Evolutionary conservation across 257 asterid genomes (phyloP), one percentile per base, ranked within the genome.

Genomic region (Scutellaria baicalensis): DNA sequence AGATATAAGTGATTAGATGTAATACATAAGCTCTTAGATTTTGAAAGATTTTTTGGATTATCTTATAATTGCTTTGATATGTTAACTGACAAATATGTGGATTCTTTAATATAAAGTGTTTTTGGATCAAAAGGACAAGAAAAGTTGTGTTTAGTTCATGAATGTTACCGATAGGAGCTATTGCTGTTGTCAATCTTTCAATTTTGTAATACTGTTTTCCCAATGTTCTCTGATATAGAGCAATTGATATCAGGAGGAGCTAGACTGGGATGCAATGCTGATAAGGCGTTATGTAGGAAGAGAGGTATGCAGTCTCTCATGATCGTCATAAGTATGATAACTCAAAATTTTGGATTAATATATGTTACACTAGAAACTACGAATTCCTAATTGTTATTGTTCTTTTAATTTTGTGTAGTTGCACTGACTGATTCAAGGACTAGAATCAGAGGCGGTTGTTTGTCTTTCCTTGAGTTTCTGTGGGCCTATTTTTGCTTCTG

Each of bases 281-380:
- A 86, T 94, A 68, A 82, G 63, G 70, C 87, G 85, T 11, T 94
- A 87, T 55, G 82, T 89, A 9, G 99, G 97, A 57, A 84, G 99
- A 88, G 97, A 93, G 97, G 96, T 89, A 79, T 52, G 83, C 48
- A 3, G 42, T 56, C 44, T 20, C 36, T 67, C 50, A 44, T 31
- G 36, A 2, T 38, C 54, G 5, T 44, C 43, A 38, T 45, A 47
- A 49, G 14, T 42, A 3, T n/a, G 64, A 50, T 33, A 68, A 75
- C 43, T 51, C n/a, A 33, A 38, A 51, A 38, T 45, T 17, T 35
- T 61, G 73, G 8, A 13, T 13, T 62, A 9, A 73, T 57, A 47
- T 51, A 66, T 50, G 36, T 55, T 62, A 48, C 8, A 27, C 14
- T 91, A 20, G 59, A 52, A 54, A 21, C 17, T 55, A 57, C 33